phyloP scores from a whole-genome alignment of 2,329 filamentous ascomycete genomes.

The Fusarium euwallaceae region DNA sequence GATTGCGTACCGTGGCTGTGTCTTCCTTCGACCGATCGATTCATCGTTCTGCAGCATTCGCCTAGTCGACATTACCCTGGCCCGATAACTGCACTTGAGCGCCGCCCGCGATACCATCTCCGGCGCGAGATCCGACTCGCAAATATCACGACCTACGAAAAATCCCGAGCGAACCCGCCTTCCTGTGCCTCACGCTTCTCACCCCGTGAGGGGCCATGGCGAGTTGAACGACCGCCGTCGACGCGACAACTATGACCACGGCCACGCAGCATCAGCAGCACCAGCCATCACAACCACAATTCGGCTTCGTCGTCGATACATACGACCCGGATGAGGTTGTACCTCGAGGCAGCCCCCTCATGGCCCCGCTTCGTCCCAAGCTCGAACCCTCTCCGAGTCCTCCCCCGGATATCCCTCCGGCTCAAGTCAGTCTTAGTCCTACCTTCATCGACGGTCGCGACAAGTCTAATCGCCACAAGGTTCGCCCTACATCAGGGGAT shows the following conservation, averaged over 20 bases:
- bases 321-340: conserved; percentile 61
- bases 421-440: conserved; percentile 53
- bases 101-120: conserved; percentile 3
- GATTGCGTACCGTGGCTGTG: conserved; percentile 2
- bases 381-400: conserved; percentile 51
- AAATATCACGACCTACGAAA: conserved; percentile 22
- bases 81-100: conserved; percentile 7
- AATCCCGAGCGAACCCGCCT: conserved; percentile 26
- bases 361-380: conserved; percentile 51
- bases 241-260: conserved; percentile 51
- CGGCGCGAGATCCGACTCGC: conserved; percentile 28
- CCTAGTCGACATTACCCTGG: conserved; percentile 1
- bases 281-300: conserved; percentile 46
- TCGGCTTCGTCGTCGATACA: conserved; percentile 49
- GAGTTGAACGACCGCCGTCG: conserved; percentile 48
- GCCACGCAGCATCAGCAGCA: conserved; percentile 51
- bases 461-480: conserved; percentile 66
- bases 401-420: conserved; percentile 53
- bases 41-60: conserved; percentile 6
- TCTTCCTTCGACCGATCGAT: conserved; percentile 7
- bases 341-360: conserved; percentile 57
- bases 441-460: conserved; percentile 55
- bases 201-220: conserved; percentile 50
- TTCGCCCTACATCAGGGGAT: conserved; percentile 71
- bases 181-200: conserved; percentile 16